Percentiles rank a stretch among this genome's conserved stretches.
These are phyloP conservation scores for Candida anutae DNA, from an alignment of 1,139 yeast species.

Conservation along the genomic window DNA sequence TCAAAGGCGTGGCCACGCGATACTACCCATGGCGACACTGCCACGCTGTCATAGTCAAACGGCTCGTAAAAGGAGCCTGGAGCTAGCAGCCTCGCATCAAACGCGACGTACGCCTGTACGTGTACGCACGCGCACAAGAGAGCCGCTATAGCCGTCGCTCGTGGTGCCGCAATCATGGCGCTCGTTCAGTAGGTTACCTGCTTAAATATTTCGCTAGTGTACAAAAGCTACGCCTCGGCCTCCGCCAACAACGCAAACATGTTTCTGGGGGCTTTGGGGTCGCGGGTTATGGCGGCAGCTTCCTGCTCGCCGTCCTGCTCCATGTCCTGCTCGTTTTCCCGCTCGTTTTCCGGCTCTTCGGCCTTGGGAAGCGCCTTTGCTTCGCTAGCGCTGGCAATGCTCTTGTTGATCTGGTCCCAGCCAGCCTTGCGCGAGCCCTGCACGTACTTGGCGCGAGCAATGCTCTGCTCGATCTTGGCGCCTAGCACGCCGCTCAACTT, in stretches of 20 bases:
- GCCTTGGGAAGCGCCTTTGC: too few relatives aligned
- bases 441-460: slow-evolving; percentile 54
- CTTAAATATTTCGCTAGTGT: too few relatives aligned
- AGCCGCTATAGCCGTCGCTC: slow-evolving; percentile 6
- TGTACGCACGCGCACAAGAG: too few relatives aligned
- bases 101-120: too few relatives aligned
- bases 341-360: slow-evolving; percentile 11
- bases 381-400: slow-evolving; percentile 30
- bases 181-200: too few relatives aligned
- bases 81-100: slow-evolving; percentile 18
- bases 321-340: slow-evolving; percentile 8
- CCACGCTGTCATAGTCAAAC: slow-evolving; percentile 37
- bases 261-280: slow-evolving; percentile 18
- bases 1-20: slow-evolving; percentile 47
- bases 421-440: slow-evolving; percentile 58
- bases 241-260: slow-evolving; percentile 44
- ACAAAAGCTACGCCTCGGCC: too few relatives aligned
- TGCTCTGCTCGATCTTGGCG: slow-evolving; percentile 57
- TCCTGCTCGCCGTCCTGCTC: too few relatives aligned
- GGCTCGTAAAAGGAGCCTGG: slow-evolving; percentile 60
- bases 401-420: slow-evolving; percentile 62
- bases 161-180: not conserved
- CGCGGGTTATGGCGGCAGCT: slow-evolving; percentile 3
- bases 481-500: slow-evolving; percentile 50
- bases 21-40: slow-evolving; percentile 50